Evolutionary conservation across 2,329 filamentous ascomycete species (phyloP), one percentile per base, ranked within the genome.

Genomic region (Colletotrichum higginsianum): DNA sequence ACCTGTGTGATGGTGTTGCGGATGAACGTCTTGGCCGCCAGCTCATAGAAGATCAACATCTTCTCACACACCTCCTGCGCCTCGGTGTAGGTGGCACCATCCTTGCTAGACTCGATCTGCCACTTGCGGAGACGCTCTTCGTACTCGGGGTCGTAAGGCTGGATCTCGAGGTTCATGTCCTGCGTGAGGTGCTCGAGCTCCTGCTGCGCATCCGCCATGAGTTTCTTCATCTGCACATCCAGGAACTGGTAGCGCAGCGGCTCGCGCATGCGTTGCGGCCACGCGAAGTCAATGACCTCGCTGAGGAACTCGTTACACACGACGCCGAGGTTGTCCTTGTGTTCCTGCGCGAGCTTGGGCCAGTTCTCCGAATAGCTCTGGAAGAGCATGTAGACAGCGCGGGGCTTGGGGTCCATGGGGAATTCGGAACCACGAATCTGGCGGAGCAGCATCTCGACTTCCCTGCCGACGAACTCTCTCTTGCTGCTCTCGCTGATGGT

Each of bases 11-110:
- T 87, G 67, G 86, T 82, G 72, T 88, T 88, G 65, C 86, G 82
- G 38, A 86, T 87, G 70, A 87, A 88, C 60, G 84, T 85, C 76
- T 86, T 85, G 8, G 85, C 84, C 2, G 86, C 86, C 11, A 88
- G 82, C 73, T 88, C 86, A 73, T 88, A 88, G 79, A 86, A 88
- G 72, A 88, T 88, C 63, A 88, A 80, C 86, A 87, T 88, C 81
- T 88, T 88, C 77, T 88, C 86, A 35, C 87, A 75, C 0, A 88
- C 86, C 76, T 88, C 86, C 70, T 88, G 85, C 0, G 86, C 86
- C 68, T 88, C 86, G 2, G 83, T 84, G 74, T 86, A 87, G 0
- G 81, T 82, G 35, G 82, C 84, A 0, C 84, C 85, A 8, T 86
- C 82, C 71, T 83, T 78, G 0, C 82, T 83, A 0, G 80, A 78